Evolutionary conservation across 2,329 filamentous ascomycete species (phyloP).

Genomic region (Aspergillus pseudoterreus): DNA sequence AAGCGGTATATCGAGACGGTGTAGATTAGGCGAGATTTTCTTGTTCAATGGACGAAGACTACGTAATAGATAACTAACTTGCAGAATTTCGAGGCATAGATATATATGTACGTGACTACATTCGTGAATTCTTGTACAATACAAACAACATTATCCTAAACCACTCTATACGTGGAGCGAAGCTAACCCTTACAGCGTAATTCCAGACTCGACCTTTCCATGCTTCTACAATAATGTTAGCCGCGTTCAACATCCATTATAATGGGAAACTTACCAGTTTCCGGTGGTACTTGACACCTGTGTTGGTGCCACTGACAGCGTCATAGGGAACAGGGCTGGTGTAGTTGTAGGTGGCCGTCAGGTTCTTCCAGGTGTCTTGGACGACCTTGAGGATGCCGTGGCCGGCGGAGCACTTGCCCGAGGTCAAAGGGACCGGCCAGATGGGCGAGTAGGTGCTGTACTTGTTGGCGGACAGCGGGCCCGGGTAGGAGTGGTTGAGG

Average conservation of each 20-base stretch:
- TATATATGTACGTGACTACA: too few relatives aligned
- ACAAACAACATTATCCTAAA: too few relatives aligned
- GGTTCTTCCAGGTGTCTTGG: constrained; percentile 26
- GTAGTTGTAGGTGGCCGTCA: constrained; percentile 31
- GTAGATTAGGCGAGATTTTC: constrained; percentile 21
- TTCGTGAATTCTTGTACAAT: too few relatives aligned
- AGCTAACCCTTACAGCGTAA: too few relatives aligned
- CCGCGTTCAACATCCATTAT: not conserved
- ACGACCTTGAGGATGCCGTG: constrained; percentile 31
- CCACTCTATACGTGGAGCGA: too few relatives aligned
- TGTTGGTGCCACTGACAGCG: constrained; percentile 13
- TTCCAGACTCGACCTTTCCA: not conserved
- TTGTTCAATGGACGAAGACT: too few relatives aligned
- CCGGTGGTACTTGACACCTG: constrained; percentile 17
- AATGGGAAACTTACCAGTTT: constrained; percentile 11
- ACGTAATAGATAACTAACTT: too few relatives aligned
- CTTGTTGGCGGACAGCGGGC: constrained; percentile 30
- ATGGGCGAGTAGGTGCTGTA: constrained; percentile 21
- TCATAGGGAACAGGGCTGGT: constrained; percentile 29
- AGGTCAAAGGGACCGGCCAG: constrained; percentile 32
- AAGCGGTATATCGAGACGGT: constrained; percentile 73
- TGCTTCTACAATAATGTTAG: not conserved
- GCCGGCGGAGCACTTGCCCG: constrained; percentile 32
- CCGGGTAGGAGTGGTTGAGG: constrained; percentile 55
- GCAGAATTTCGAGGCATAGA: too few relatives aligned